Evolutionary conservation across 2,329 filamentous ascomycete species (phyloP).

Genomic region (Amauroascus niger): DNA sequence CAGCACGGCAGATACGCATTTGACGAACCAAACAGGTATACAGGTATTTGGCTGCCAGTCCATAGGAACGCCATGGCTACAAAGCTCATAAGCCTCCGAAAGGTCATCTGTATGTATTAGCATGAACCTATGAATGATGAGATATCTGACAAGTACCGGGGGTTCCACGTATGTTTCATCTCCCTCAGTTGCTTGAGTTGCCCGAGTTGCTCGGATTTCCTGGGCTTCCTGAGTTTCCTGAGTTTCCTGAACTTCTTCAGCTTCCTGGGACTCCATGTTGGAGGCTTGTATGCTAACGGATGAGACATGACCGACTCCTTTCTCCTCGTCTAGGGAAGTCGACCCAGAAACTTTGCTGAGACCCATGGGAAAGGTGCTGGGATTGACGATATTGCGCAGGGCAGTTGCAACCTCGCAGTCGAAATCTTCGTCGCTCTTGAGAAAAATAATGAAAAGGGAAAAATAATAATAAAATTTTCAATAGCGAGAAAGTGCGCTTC

Average conservation of each 20-base stretch:
- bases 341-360: neutral
- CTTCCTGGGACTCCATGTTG: slow-evolving; percentile 11
- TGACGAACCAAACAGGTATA: slow-evolving; percentile 43
- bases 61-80: slow-evolving; percentile 52
- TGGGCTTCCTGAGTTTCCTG: no score
- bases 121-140: neutral
- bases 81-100: slow-evolving; percentile 44
- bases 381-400: neutral
- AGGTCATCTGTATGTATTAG: neutral
- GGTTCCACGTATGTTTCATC: no score
- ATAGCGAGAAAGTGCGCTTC: neutral
- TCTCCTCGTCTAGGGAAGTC: slow-evolving; percentile 23
- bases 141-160: slow-evolving; percentile 28
- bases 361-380: neutral
- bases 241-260: slow-evolving; percentile 41
- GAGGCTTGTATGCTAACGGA: slow-evolving; percentile 14
- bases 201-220: no score
- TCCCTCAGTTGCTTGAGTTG: no score
- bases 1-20: neutral
- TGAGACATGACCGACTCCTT: slow-evolving; percentile 22
- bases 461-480: neutral
- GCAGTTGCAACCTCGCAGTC: neutral
- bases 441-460: neutral
- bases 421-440: neutral
- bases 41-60: slow-evolving; percentile 52